These are phyloP conservation scores for Yamadazyma oceani DNA, from an alignment of 1,139 yeast genomes.

Conservation along the genomic window DNA sequence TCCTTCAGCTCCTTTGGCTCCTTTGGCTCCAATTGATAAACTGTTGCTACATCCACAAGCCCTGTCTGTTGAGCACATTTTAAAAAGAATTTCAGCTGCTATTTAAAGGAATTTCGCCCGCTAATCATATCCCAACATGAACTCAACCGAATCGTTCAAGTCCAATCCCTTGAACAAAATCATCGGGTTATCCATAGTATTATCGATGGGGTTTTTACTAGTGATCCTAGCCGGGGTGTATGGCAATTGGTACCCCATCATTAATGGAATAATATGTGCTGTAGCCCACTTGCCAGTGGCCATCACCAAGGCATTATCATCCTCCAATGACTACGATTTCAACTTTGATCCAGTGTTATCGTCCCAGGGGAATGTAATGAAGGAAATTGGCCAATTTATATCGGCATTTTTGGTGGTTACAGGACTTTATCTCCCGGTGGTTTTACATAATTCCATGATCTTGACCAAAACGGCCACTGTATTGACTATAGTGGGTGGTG, in stretches of 20 bases:
- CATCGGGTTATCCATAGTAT: conserved; percentile 68
- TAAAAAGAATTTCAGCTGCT: too few species aligned
- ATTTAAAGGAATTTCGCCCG: too few species aligned
- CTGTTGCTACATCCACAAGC: too few species aligned
- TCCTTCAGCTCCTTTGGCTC: too few species aligned
- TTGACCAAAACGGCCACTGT: conserved; percentile 58
- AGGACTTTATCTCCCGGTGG: conserved; percentile 66
- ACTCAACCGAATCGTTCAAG: conserved; percentile 26
- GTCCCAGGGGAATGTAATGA: conserved; percentile 27
- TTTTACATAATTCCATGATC: conserved; percentile 63
- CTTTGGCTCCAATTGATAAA: too few species aligned
- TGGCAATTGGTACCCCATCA: conserved; percentile 77
- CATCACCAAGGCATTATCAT: conserved; percentile 31
- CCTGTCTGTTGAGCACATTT: too few species aligned
- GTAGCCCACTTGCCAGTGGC: conserved; percentile 72
- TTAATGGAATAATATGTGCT: conserved; percentile 52
- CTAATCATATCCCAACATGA: conserved; percentile 22
- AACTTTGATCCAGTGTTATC: conserved; percentile 42
- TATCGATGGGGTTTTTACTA: conserved; percentile 76
- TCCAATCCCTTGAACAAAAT: conserved; percentile 68
- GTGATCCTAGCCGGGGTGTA: conserved; percentile 75
- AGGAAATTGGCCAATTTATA: conserved; percentile 66
- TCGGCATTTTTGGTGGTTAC: conserved; percentile 67
- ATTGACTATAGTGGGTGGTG: conserved; percentile 70
- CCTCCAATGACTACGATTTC: conserved; percentile 44